Percentiles rank a stretch among this genome's conserved stretches.
These are phyloP conservation scores for Hypomyces rosellus DNA, from an alignment of 2,329 filamentous ascomycete genomes.

Conservation along the genomic window DNA sequence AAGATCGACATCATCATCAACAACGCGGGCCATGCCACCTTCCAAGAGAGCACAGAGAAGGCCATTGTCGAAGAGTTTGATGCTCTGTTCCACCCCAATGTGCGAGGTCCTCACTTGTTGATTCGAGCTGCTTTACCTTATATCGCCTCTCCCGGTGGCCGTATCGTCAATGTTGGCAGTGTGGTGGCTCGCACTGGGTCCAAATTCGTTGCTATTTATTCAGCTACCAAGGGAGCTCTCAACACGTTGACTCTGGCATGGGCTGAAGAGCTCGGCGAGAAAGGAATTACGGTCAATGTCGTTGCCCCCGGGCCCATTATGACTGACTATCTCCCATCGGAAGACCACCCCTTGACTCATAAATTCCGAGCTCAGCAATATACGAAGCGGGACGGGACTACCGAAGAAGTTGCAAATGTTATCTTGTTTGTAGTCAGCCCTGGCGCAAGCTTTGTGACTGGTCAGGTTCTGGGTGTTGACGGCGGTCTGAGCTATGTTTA, in stretches of 20 bases:
- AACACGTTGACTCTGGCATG: slow-evolving; percentile 51
- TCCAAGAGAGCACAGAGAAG: slow-evolving; percentile 35
- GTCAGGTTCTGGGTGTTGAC: slow-evolving; percentile 16
- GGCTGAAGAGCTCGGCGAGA: slow-evolving; percentile 47
- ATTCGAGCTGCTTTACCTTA: slow-evolving; percentile 40
- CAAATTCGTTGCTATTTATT: slow-evolving; percentile 44
- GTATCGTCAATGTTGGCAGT: slow-evolving; percentile 47
- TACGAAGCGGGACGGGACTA: slow-evolving; percentile 13
- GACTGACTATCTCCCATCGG: slow-evolving; percentile 46
- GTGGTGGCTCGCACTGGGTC: slow-evolving; percentile 28
- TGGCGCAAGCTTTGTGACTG: slow-evolving; percentile 15
- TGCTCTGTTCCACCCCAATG: slow-evolving; percentile 42
- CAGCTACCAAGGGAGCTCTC: slow-evolving; percentile 51
- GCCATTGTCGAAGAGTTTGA: slow-evolving; percentile 48
- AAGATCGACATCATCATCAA: slow-evolving; percentile 53
- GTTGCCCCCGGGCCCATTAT: slow-evolving; percentile 39
- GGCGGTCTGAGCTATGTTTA: slow-evolving; percentile 11
- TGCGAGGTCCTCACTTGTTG: slow-evolving; percentile 52
- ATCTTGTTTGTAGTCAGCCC: slow-evolving; percentile 13
- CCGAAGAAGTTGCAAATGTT: slow-evolving; percentile 15
- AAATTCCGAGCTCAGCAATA: slow-evolving; percentile 23
- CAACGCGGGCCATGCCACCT: slow-evolving; percentile 48
- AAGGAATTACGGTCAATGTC: slow-evolving; percentile 43
- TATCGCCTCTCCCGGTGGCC: slow-evolving; percentile 37
- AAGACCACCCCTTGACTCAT: slow-evolving; percentile 33